A percentile compares a stretch with the other conserved stretches of the same genome.
Evolutionary conservation across 192 early-diverging fungal genomes (phyloP).

Genomic region (Piromyces finnis): DNA sequence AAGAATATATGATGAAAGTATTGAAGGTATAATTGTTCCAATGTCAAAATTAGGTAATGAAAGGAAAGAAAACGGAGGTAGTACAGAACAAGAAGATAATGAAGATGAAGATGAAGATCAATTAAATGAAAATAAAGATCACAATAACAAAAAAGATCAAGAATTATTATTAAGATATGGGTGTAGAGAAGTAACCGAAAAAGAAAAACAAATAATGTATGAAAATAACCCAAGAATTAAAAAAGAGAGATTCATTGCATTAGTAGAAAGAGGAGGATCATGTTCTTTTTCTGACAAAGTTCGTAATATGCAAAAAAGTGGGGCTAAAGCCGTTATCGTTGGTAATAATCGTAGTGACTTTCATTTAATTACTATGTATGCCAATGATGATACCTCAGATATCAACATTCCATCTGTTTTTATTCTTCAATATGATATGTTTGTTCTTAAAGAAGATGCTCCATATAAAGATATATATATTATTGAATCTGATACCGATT

Average conservation of each 20-base stretch:
- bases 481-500: background rate
- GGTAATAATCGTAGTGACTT: slow-evolving; percentile 60
- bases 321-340: slow-evolving; percentile 70
- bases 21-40: slow-evolving; percentile 46
- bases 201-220: background rate
- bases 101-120: no score
- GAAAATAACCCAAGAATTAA: background rate
- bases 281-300: slow-evolving; percentile 86
- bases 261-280: slow-evolving; percentile 60
- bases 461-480: background rate
- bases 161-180: slow-evolving; percentile 22
- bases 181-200: slow-evolving; percentile 8
- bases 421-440: slow-evolving; percentile 36
- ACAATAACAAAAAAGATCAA: slow-evolving; percentile 20
- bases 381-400: slow-evolving; percentile 63
- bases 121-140: no score
- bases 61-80: no score
- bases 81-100: no score
- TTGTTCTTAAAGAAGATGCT: background rate
- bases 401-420: slow-evolving; percentile 76
- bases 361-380: slow-evolving; percentile 30
- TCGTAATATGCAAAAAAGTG: slow-evolving; percentile 68
- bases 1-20: slow-evolving; percentile 46
- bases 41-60: no score
- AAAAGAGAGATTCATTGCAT: slow-evolving; percentile 44